Conservation (phyloP, 257 asterid genomes). For the Primulina huaijiensis region DNA sequence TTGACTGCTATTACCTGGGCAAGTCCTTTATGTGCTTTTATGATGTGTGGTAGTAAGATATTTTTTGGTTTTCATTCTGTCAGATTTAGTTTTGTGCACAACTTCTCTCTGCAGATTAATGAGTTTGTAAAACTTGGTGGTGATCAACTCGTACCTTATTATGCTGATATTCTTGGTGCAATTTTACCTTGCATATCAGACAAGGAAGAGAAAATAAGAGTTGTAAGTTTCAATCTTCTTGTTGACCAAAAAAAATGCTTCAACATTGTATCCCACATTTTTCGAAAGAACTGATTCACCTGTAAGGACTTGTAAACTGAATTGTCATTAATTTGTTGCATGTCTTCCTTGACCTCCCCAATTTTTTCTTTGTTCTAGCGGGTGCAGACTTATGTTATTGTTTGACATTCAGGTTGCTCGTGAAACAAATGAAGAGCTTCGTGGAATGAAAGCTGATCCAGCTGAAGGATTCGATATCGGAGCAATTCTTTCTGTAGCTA, state of each 20-base stretch:
- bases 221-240: slow-evolving; percentile 50
- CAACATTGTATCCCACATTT: slow-evolving; percentile 8
- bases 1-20: slow-evolving; percentile 98
- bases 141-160: slow-evolving; percentile 93
- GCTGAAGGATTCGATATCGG: slow-evolving; percentile 87
- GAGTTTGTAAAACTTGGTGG: slow-evolving; percentile 99
- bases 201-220: slow-evolving; percentile 97
- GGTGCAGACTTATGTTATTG: slow-evolving; percentile 2
- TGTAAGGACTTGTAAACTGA: not conserved
- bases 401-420: slow-evolving; percentile 72
- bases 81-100: slow-evolving; percentile 24
- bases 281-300: not conserved
- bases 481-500: slow-evolving; percentile 81
- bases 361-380: not conserved
- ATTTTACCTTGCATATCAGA: slow-evolving; percentile 97
- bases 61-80: slow-evolving; percentile 20
- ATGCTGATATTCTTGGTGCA: slow-evolving; percentile 95
- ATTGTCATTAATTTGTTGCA: not conserved
- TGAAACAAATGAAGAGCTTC: slow-evolving; percentile 96
- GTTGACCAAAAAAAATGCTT: slow-evolving; percentile 7
- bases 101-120: slow-evolving; percentile 53
- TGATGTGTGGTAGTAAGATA: slow-evolving; percentile 9
- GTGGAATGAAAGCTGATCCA: slow-evolving; percentile 79
- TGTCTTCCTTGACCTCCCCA: slow-evolving; percentile 12
- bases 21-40: slow-evolving; percentile 29